Evolutionary conservation across 225 moss, liverwort and hornwort genomes (phyloP).

Genomic region (Polytrichum formosum): DNA sequence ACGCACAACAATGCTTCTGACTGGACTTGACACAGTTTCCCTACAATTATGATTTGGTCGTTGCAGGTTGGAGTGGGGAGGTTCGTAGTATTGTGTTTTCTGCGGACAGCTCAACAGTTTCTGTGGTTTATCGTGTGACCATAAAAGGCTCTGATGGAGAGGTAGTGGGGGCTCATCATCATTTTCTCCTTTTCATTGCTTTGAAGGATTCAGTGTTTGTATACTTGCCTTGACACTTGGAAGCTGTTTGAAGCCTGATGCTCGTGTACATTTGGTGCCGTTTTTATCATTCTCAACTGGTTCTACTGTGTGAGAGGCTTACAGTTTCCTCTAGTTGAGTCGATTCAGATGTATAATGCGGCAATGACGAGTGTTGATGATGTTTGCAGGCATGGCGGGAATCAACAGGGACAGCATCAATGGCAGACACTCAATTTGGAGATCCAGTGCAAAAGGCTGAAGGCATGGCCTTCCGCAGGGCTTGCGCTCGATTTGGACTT

Average conservation of each 20-base stretch:
- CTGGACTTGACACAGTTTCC: too few species aligned
- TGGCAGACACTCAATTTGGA: slow-evolving; percentile 61
- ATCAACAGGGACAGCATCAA: slow-evolving; percentile 70
- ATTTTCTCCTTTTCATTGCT: not conserved
- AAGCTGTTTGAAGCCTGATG: too few species aligned
- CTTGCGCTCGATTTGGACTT: slow-evolving; percentile 92
- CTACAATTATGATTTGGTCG: too few species aligned
- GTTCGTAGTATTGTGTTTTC: slow-evolving; percentile 71
- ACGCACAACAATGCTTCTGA: too few species aligned
- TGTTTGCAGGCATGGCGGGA: slow-evolving; percentile 71
- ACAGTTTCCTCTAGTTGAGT: not conserved
- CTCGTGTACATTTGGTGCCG: too few species aligned
- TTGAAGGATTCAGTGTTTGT: too few species aligned
- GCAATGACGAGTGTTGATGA: not conserved
- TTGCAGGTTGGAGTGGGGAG: slow-evolving; percentile 80
- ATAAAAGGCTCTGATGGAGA: slow-evolving; percentile 85
- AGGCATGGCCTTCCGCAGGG: slow-evolving; percentile 90
- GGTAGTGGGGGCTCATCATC: slow-evolving; percentile 16
- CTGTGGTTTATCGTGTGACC: slow-evolving; percentile 91
- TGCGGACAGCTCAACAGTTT: slow-evolving; percentile 65
- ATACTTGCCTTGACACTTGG: too few species aligned
- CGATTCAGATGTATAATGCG: not conserved
- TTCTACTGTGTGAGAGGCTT: not conserved
- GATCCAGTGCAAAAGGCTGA: slow-evolving; percentile 95
- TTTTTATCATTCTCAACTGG: not conserved